phyloP scores from a whole-genome alignment of 441 rosid genomes.

The Erodium trifolium region DNA sequence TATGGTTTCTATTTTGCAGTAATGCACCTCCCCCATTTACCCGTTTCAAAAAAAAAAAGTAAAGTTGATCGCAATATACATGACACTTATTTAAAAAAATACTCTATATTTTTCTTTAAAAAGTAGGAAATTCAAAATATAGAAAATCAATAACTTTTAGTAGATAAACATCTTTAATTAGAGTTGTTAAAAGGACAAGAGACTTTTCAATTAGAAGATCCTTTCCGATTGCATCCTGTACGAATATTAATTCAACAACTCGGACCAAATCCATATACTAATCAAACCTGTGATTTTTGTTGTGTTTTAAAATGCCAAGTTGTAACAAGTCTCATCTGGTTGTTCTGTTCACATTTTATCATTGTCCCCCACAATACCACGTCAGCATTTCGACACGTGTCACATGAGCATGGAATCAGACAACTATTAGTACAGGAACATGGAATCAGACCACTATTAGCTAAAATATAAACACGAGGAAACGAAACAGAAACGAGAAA shows the following conservation, averaged over 20 bases:
- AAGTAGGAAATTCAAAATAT: neutral
- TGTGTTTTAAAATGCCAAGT: neutral
- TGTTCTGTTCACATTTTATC: neutral
- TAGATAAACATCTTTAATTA: neutral
- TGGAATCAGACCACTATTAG: neutral
- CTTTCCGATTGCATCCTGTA: neutral
- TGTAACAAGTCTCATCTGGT: neutral
- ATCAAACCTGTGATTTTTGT: neutral
- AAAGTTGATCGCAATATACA: too few relatives aligned
- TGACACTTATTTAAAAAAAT: too few relatives aligned
- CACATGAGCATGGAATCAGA: neutral
- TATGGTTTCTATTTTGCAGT: too few relatives aligned
- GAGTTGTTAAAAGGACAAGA: constrained; percentile 2
- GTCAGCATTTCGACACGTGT: neutral
- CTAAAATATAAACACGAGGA: neutral
- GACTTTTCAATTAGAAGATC: neutral
- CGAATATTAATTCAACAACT: neutral
- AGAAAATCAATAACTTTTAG: too few relatives aligned
- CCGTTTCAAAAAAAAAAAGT: too few relatives aligned
- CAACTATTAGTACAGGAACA: neutral
- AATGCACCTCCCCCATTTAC: too few relatives aligned
- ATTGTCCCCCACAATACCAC: neutral
- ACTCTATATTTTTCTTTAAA: too few relatives aligned
- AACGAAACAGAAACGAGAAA: neutral
- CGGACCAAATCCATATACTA: neutral